Base-by-base conservation (phyloP, 441 rosid species). In the Theobroma grandiflorum region DNA sequence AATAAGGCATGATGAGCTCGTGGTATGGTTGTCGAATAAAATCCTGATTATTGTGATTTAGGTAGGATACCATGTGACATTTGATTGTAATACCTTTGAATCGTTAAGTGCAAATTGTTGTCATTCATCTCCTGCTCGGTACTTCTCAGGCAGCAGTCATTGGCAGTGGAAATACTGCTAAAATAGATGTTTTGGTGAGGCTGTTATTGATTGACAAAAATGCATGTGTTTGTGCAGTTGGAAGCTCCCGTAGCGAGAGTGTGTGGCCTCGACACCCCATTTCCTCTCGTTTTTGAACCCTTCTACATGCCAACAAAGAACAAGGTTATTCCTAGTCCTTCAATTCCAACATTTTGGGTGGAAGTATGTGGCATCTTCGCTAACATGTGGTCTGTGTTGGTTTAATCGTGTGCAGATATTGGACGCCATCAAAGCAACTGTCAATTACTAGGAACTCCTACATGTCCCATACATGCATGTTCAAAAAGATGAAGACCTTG, bases 261-360 rank as follows among this genome's bases (percentile, higher is more conserved):
- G 35, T 96, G 98, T 64, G 99, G 98, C 65, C 83, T 93, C 47
- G 98, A 94, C 87, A 96, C 99, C 7, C 99, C 99, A 11, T 93
- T 93, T 80, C 98, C 99, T 18, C 97, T 92, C 43, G 97, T 94
- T 73, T 94, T 96, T 37, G 98, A 96, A 72, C 99, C 98, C 11
- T 94, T 96, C 80, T 94, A 94, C 81, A 82, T 96, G 89, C 98
- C 98, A 66, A 94, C 86, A 70, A 94, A 94, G 91, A 96, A 93
- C 89, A 93, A 92, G 93, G 98, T 88, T 78, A 79, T 75, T 16
- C 68, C 3, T 62, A 35, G 53, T 68, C 26, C 18, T 22, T 15
- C 11, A 15, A 68, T 45, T 59, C 35, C 47, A 11, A 55, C 11
- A 6, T 6, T 11, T 22, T 12, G 49, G 49, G 63, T 72, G 64